Percentiles rank a stretch among this genome's conserved stretches.
Evolutionary conservation across 2,329 filamentous ascomycete species (phyloP).

Genomic region (Ilyonectria mors-panacis): DNA sequence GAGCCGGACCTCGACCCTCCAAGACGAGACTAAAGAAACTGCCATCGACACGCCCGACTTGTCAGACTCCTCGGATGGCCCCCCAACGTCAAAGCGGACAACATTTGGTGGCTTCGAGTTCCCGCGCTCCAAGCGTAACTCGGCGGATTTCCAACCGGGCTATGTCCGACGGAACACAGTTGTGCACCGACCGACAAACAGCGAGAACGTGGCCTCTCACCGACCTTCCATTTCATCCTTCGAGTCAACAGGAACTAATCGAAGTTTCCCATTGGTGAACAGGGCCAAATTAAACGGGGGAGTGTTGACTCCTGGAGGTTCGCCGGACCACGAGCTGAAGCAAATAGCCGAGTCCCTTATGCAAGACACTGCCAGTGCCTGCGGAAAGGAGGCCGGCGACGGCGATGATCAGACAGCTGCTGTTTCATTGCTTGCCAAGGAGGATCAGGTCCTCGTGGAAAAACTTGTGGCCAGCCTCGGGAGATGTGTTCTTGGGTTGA

Average conservation of each 20-base stretch:
- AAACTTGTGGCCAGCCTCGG: constrained; percentile 72
- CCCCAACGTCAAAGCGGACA: constrained; percentile 40
- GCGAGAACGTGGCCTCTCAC: constrained; percentile 36
- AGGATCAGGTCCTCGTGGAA: constrained; percentile 74
- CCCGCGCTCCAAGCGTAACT: constrained; percentile 40
- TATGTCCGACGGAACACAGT: constrained; percentile 53
- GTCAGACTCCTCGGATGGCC: constrained; percentile 40
- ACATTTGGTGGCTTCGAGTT: constrained; percentile 49
- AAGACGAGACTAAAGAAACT: constrained; percentile 37
- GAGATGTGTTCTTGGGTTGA: constrained; percentile 71
- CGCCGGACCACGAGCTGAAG: constrained; percentile 65
- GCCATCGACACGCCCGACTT: constrained; percentile 41
- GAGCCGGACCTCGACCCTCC: constrained; percentile 54
- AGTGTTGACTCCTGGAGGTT: constrained; percentile 60
- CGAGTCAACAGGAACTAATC: constrained; percentile 70
- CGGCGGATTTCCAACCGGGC: constrained; percentile 45
- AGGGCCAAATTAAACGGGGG: constrained; percentile 63
- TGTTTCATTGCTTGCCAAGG: constrained; percentile 64
- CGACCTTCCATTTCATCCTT: constrained; percentile 70
- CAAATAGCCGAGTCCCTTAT: constrained; percentile 65
- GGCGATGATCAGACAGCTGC: constrained; percentile 55
- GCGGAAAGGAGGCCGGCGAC: constrained; percentile 52
- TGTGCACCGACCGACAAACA: constrained; percentile 57
- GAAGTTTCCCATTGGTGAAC: constrained; percentile 74
- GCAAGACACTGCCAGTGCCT: constrained; percentile 62